These are phyloP conservation scores for Pachysandra terminalis DNA, from an alignment of 164 flowering plant species.

Conservation along the genomic window DNA sequence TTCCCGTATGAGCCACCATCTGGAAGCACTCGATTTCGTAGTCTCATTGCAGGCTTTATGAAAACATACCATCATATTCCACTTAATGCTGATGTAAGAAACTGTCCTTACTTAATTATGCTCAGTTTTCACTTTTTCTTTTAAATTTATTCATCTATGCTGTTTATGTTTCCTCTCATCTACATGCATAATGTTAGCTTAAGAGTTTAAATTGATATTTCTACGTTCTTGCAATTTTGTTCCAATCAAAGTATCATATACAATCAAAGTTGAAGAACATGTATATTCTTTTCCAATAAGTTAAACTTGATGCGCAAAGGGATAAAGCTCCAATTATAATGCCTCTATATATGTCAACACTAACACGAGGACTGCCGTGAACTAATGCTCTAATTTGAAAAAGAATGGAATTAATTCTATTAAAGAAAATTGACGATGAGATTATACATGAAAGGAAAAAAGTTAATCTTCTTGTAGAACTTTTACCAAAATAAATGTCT, in stretches of 20 bases:
- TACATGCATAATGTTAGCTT: background rate
- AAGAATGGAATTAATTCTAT: too few species aligned
- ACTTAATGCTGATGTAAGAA: constrained; percentile 67
- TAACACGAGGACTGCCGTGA: too few species aligned
- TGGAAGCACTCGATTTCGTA: constrained; percentile 77
- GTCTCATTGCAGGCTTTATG: constrained; percentile 80
- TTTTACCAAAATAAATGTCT: too few species aligned
- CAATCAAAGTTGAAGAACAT: background rate
- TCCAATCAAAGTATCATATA: background rate
- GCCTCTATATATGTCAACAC: too few species aligned
- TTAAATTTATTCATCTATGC: background rate
- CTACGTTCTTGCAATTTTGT: too few species aligned
- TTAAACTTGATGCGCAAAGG: too few species aligned
- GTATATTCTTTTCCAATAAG: too few species aligned
- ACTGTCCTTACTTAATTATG: background rate
- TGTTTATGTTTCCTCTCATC: background rate
- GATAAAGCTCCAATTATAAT: too few species aligned
- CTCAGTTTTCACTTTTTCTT: background rate
- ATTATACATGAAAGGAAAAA: too few species aligned
- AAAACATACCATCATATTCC: constrained; percentile 88
- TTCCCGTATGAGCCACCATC: constrained; percentile 91
- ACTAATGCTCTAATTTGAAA: too few species aligned
- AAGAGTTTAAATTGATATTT: background rate
- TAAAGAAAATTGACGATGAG: too few species aligned
- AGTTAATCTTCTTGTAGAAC: too few species aligned